These are phyloP conservation scores for Aegilops sharonensis DNA, from an alignment of 176 grass and related monocot species.

Conservation along the genomic window DNA sequence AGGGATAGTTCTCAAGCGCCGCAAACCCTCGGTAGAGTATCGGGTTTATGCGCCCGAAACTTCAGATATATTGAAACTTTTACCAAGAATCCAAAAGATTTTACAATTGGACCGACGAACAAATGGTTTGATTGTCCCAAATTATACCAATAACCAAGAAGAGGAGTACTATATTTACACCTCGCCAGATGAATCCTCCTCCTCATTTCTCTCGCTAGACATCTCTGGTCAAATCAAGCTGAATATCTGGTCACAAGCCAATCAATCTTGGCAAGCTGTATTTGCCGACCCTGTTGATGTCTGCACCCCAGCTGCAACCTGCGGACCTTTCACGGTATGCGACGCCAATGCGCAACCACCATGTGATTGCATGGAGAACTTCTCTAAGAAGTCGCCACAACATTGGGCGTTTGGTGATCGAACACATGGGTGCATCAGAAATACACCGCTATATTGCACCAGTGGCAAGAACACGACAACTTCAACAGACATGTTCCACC, in stretches of 20 bases:
- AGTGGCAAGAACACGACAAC: background rate
- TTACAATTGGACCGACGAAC: background rate
- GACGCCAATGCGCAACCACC: background rate
- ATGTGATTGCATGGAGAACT: background rate
- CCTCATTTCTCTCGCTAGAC: constrained; percentile 9
- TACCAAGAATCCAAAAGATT: constrained; percentile 5
- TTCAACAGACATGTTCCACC: constrained; percentile 40
- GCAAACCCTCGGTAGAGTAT: background rate
- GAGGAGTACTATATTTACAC: constrained; percentile 40
- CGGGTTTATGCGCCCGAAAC: background rate
- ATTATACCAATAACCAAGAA: background rate
- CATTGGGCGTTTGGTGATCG: constrained; percentile 39
- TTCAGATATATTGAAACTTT: background rate
- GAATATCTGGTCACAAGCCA: constrained; percentile 21
- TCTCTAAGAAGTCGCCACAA: background rate
- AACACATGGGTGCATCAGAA: constrained; percentile 41
- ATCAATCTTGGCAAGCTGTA: constrained; percentile 22
- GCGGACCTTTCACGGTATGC: constrained; percentile 7
- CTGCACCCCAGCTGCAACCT: constrained; percentile 19
- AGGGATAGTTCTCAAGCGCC: background rate
- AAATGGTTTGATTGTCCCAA: background rate
- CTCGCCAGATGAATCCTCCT: background rate
- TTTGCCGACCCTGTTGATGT: constrained; percentile 16
- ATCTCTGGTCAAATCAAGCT: constrained; percentile 33
- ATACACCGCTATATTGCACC: constrained; percentile 32